Conservation (phyloP, 768 basidiomycete species). For the Auricularia sp. region DNA sequence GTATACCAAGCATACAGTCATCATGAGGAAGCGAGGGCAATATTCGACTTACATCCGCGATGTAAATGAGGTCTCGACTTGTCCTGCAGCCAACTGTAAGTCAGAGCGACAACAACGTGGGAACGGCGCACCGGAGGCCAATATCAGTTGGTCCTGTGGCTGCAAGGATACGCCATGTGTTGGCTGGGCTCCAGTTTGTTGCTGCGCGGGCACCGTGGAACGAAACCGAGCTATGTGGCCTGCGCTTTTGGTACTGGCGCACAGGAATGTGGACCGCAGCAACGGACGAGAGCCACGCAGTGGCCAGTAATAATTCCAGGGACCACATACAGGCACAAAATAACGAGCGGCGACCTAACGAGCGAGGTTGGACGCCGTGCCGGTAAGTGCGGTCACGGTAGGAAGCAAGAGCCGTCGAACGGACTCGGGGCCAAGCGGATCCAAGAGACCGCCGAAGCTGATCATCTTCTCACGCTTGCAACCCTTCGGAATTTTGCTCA, state of each 20-base stretch:
- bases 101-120: too few species aligned
- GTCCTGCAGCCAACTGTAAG: conserved; percentile 36
- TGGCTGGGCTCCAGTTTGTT: neutral
- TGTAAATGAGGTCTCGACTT: conserved; percentile 68
- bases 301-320: neutral
- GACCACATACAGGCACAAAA: too few species aligned
- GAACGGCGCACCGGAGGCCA: conserved; percentile 33
- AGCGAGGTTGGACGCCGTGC: too few species aligned
- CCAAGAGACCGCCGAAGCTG: too few species aligned
- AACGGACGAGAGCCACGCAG: neutral
- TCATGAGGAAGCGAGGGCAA: neutral
- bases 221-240: neutral
- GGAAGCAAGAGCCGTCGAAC: too few species aligned
- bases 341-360: too few species aligned
- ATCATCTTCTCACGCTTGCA: too few species aligned
- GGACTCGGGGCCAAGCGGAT: too few species aligned
- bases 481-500: too few species aligned
- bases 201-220: neutral
- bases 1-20: neutral
- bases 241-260: neutral
- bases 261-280: neutral
- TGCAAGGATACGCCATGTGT: neutral
- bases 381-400: too few species aligned
- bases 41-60: conserved; percentile 52
- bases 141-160: conserved; percentile 18